These are phyloP conservation scores for Calocybe gangraenosa DNA, from an alignment of 768 basidiomycete genomes.

Conservation along the genomic window DNA sequence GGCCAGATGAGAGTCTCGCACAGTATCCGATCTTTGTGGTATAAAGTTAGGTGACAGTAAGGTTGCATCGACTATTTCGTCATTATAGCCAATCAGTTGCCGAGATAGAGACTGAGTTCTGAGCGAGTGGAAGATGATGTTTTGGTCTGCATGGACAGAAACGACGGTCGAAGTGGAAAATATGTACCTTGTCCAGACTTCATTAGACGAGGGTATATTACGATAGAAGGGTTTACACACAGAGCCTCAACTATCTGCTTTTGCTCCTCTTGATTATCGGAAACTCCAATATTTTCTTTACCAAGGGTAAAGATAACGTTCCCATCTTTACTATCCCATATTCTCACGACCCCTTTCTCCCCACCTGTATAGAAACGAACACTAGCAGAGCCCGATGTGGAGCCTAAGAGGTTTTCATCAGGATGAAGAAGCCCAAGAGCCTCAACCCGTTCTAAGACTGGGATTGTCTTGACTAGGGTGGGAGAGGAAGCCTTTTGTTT, in stretches of 20 bases:
- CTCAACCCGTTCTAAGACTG: conserved; percentile 82
- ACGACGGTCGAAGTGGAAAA: conserved; percentile 61
- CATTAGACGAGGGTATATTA: neutral
- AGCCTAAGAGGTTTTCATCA: conserved; percentile 44
- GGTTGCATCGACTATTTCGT: conserved; percentile 90
- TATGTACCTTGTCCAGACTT: conserved; percentile 55
- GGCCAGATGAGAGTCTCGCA: conserved; percentile 72
- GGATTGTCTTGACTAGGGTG: conserved; percentile 71
- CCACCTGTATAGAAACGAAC: conserved; percentile 87
- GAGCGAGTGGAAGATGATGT: conserved; percentile 88
- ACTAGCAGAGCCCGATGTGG: conserved; percentile 31
- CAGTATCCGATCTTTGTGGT: conserved; percentile 14
- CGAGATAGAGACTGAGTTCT: conserved; percentile 58
- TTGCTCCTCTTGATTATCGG: conserved; percentile 68
- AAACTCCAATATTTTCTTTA: conserved; percentile 38
- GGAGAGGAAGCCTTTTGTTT: conserved; percentile 49
- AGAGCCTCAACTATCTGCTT: conserved; percentile 77
- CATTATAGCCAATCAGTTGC: conserved; percentile 95
- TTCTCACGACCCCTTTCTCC: conserved; percentile 77
- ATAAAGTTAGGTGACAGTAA: conserved; percentile 53
- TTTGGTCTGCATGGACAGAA: conserved; percentile 93
- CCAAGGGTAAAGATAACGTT: conserved; percentile 58
- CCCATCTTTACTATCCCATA: conserved; percentile 80
- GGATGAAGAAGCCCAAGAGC: conserved; percentile 68
- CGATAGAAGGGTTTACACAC: conserved; percentile 47